phyloP scores from a whole-genome alignment of 352 stramenopile genomes.

The Phytophthora palmivora region DNA sequence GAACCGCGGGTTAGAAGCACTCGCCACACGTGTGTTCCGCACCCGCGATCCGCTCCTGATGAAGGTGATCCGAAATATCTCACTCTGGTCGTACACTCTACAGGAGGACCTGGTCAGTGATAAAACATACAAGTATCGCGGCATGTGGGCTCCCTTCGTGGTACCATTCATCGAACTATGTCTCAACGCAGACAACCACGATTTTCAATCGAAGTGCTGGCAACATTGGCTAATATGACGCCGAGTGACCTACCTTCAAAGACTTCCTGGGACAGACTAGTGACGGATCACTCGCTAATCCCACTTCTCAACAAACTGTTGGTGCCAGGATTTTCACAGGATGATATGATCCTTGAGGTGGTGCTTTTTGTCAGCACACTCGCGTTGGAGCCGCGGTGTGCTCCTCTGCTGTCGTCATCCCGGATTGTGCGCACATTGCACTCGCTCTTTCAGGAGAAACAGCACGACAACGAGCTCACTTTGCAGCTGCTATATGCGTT shows the following conservation, averaged over 20 bases:
- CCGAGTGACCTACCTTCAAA: slow-evolving; percentile 89
- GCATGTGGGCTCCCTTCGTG: slow-evolving; percentile 93
- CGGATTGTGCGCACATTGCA: slow-evolving; percentile 79
- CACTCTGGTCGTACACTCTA: slow-evolving; percentile 91
- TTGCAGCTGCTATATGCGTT: slow-evolving; percentile 85
- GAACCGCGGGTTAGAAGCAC: slow-evolving; percentile 87
- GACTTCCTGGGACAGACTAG: slow-evolving; percentile 89
- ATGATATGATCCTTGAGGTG: slow-evolving; percentile 93
- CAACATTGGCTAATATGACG: slow-evolving; percentile 94
- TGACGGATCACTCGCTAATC: slow-evolving; percentile 87
- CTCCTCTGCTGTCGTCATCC: slow-evolving; percentile 75
- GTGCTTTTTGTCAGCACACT: slow-evolving; percentile 87
- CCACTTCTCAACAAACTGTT: slow-evolving; percentile 93
- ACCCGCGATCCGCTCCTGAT: slow-evolving; percentile 93
- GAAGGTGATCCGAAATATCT: slow-evolving; percentile 94
- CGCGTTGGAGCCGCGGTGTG: slow-evolving; percentile 86
- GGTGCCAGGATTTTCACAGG: slow-evolving; percentile 91
- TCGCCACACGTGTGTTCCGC: slow-evolving; percentile 90
- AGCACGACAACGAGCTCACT: slow-evolving; percentile 88
- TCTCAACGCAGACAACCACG: slow-evolving; percentile 89
- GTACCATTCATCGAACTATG: slow-evolving; percentile 89
- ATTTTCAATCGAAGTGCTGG: slow-evolving; percentile 93
- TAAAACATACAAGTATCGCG: slow-evolving; percentile 91
- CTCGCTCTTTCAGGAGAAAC: slow-evolving; percentile 86
- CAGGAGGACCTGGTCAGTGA: slow-evolving; percentile 90